These are phyloP conservation scores for Chalciporus sp. DNA, from an alignment of 1,284 basidiomycete species.

Conservation along the genomic window DNA sequence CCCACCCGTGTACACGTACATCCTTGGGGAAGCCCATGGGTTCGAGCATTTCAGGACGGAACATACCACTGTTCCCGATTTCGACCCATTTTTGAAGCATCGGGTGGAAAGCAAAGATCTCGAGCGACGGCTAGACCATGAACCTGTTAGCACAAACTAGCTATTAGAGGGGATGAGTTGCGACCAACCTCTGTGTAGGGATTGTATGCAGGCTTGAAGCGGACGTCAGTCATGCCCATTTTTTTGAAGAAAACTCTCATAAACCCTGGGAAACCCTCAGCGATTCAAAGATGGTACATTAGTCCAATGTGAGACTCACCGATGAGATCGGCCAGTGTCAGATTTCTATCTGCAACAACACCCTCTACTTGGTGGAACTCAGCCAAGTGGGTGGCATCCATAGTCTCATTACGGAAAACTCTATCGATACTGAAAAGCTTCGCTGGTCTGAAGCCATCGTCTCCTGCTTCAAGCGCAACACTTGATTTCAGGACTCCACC, in stretches of 20 bases:
- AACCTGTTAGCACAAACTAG: slow-evolving; percentile 2
- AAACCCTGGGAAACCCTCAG: slow-evolving; percentile 63
- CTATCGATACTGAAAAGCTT: slow-evolving; percentile 99
- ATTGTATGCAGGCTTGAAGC: slow-evolving; percentile 98
- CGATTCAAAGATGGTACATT: neutral
- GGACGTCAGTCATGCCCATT: slow-evolving; percentile 92
- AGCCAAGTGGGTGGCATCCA: slow-evolving; percentile 98
- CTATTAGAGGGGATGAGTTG: neutral
- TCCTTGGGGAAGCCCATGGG: slow-evolving; percentile 99
- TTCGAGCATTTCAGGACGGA: slow-evolving; percentile 98
- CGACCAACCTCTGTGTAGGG: slow-evolving; percentile 88
- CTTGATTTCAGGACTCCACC: slow-evolving; percentile 36
- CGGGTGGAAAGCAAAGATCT: slow-evolving; percentile 99
- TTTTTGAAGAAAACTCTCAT: slow-evolving; percentile 99
- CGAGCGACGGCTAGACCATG: slow-evolving; percentile 84
- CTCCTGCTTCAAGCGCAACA: slow-evolving; percentile 27
- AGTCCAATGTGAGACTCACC: slow-evolving; percentile 48
- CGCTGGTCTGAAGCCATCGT: slow-evolving; percentile 90
- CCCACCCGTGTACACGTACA: slow-evolving; percentile 97
- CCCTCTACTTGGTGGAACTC: slow-evolving; percentile 99
- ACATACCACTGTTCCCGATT: slow-evolving; percentile 96
- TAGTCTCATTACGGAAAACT: slow-evolving; percentile 98
- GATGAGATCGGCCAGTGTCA: slow-evolving; percentile 97
- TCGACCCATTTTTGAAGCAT: slow-evolving; percentile 97
- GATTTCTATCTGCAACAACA: slow-evolving; percentile 92